phyloP scores from a whole-genome alignment of 2,329 filamentous ascomycete species.

The Endoconidiophora polonica region DNA sequence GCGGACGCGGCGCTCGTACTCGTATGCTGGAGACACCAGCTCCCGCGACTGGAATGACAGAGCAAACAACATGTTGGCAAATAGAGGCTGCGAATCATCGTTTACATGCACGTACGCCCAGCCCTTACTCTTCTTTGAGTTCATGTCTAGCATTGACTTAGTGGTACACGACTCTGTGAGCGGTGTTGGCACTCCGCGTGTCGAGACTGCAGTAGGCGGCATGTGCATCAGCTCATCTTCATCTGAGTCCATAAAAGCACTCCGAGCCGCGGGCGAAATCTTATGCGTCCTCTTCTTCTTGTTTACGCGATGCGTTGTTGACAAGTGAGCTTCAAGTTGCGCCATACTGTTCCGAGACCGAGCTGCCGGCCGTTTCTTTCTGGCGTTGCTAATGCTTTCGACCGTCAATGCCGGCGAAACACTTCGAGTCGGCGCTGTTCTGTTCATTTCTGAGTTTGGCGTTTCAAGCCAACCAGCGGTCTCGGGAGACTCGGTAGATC shows the following conservation, averaged over 20 bases:
- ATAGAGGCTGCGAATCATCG: constrained; percentile 28
- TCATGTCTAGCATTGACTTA: too few species aligned
- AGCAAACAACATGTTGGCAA: constrained; percentile 74
- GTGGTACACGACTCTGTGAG: neutral
- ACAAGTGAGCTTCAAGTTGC: too few species aligned
- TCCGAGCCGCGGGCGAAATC: neutral
- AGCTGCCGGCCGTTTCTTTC: neutral
- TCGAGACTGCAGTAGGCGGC: neutral
- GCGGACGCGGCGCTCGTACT: constrained; percentile 24
- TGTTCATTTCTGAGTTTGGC: too few species aligned
- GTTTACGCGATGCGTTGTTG: too few species aligned
- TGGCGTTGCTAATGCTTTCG: neutral
- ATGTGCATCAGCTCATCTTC: constrained; percentile 7
- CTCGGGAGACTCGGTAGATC: too few species aligned
- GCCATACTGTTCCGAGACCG: neutral
- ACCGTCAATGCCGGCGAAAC: too few species aligned
- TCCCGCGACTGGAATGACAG: constrained; percentile 48
- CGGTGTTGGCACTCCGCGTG: neutral
- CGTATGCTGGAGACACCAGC: constrained; percentile 36
- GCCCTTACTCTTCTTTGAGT: constrained; percentile 2
- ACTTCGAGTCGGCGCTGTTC: too few species aligned
- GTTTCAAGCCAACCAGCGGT: too few species aligned
- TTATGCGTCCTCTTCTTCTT: neutral
- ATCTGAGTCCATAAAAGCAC: constrained; percentile 1
- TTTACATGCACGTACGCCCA: constrained; percentile 9